These are phyloP conservation scores for Plasmodium inui DNA, from an alignment of 169 alveolate species.

Conservation along the genomic window DNA sequence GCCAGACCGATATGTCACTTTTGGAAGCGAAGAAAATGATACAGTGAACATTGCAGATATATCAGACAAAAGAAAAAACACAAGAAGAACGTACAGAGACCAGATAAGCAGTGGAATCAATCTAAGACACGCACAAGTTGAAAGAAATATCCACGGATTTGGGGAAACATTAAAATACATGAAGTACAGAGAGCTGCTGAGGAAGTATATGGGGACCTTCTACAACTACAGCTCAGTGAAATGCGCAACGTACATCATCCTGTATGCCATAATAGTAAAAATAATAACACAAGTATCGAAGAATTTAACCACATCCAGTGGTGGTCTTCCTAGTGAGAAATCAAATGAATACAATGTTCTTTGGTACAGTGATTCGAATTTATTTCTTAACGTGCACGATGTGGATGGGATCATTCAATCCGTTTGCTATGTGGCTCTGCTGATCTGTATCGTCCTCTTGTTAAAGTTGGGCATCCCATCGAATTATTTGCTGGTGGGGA, in stretches of 20 bases:
- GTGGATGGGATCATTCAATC: slow-evolving; percentile 54
- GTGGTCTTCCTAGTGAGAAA: not conserved
- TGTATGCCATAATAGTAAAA: slow-evolving; percentile 71
- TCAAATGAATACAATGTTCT: not conserved
- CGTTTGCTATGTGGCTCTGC: slow-evolving; percentile 14
- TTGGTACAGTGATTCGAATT: slow-evolving; percentile 26
- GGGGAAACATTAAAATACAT: slow-evolving; percentile 80
- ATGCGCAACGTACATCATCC: slow-evolving; percentile 62
- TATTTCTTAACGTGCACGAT: slow-evolving; percentile 52
- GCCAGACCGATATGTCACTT: not conserved
- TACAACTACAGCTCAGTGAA: slow-evolving; percentile 60
- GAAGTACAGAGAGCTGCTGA: slow-evolving; percentile 83
- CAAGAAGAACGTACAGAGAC: not conserved
- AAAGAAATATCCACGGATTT: slow-evolving; percentile 68
- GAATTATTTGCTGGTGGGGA: slow-evolving; percentile 61
- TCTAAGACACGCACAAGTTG: not conserved
- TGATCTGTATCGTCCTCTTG: slow-evolving; percentile 26
- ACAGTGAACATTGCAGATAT: not conserved
- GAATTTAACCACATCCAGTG: slow-evolving; percentile 59
- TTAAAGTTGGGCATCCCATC: slow-evolving; percentile 65
- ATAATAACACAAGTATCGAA: slow-evolving; percentile 76
- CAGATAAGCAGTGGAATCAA: not conserved
- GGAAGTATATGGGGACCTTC: slow-evolving; percentile 79
- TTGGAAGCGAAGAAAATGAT: not conserved
- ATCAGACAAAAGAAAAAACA: not conserved